Evolutionary conservation across 176 grass and related monocot genomes (phyloP).

Genomic region (Tillandsia fasciculata): DNA sequence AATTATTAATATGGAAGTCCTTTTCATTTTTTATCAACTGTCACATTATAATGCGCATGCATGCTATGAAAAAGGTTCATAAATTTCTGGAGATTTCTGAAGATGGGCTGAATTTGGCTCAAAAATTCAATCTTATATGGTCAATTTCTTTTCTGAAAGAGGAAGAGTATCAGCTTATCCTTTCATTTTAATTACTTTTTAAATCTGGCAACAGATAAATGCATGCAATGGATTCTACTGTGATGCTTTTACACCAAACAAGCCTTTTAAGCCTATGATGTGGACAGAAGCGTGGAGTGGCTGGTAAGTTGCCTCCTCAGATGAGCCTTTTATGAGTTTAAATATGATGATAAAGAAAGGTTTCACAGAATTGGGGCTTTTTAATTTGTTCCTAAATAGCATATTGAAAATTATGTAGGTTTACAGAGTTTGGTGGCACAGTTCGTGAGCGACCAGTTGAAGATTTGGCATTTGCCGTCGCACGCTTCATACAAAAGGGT

Average conservation of each 20-base stretch:
- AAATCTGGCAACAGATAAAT: slow-evolving; percentile 64
- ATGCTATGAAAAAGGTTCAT: neutral
- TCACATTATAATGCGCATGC: no score
- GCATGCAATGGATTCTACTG: slow-evolving; percentile 99
- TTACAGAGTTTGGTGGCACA: slow-evolving; percentile 92
- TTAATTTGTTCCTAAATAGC: slow-evolving; percentile 8
- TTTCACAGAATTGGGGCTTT: slow-evolving; percentile 2
- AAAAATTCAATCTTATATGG: no score
- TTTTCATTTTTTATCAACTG: no score
- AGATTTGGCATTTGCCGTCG: slow-evolving; percentile 88
- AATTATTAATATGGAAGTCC: no score
- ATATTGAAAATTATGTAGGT: slow-evolving; percentile 40
- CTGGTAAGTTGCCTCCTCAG: slow-evolving; percentile 40
- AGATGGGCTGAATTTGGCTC: no score
- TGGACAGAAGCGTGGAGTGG: slow-evolving; percentile 99
- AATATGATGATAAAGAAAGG: neutral
- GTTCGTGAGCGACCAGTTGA: slow-evolving; percentile 76
- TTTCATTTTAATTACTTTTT: slow-evolving; percentile 4
- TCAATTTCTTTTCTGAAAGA: neutral
- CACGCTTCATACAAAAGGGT: slow-evolving; percentile 96
- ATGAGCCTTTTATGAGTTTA: neutral
- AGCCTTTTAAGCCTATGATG: slow-evolving; percentile 81
- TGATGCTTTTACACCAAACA: slow-evolving; percentile 86
- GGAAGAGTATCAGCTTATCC: neutral
- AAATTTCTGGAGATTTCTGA: no score